Base-by-base conservation (phyloP, 2,329 filamentous ascomycete species). In the Xylariaceae sp. region DNA sequence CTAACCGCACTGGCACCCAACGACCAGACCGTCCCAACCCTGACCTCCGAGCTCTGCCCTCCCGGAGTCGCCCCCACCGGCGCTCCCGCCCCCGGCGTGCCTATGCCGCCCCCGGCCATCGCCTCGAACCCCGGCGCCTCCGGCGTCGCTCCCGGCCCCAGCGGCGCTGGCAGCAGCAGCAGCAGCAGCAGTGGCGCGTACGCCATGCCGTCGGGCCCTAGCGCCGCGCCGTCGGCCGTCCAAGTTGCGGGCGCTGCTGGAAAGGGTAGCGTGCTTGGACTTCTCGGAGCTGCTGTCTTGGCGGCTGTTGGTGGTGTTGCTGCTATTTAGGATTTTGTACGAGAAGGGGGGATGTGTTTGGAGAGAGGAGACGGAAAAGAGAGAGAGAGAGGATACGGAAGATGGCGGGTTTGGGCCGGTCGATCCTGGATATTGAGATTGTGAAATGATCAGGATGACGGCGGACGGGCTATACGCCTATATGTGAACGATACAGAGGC, bases 1-100 rank as follows among this genome's bases (percentile, higher is more conserved):
- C n/a, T n/a, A n/a, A n/a, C n/a, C n/a, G n/a, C n/a, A n/a, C n/a
- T n/a, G n/a, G n/a, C n/a, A n/a, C n/a, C n/a, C n/a, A n/a, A n/a
- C n/a, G 3, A 3, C 14, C 32, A 67, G 63, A 29, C 54, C 42
- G 5, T 65, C 21, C 53, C 57, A n/a, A 61, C 56, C 9, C 41
- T 65, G 3, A 66, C 61, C 19, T 68, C 66, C 4, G 63, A 65
- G 3, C 50, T 65, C 40, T 65, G 60, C 52, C 50, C 61, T 0
- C 57, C 61, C 2, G 54, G 59, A 47, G 54, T 60, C n/a, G 56
- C 59, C 10, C 51, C 56, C n/a, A 60, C 56, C 32, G 62, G 50
- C 40, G 16, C 45, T 51, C 18, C 18, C 16, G 21, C 49, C 50
- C 19, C 20, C 51, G 43, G 16, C 7, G n/a, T 48, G 19, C 50